A percentile compares a stretch with the other conserved stretches of the same genome.
These are phyloP conservation scores for Amniculicola lignicola DNA, from an alignment of 495 filamentous ascomycete genomes.

Conservation along the genomic window DNA sequence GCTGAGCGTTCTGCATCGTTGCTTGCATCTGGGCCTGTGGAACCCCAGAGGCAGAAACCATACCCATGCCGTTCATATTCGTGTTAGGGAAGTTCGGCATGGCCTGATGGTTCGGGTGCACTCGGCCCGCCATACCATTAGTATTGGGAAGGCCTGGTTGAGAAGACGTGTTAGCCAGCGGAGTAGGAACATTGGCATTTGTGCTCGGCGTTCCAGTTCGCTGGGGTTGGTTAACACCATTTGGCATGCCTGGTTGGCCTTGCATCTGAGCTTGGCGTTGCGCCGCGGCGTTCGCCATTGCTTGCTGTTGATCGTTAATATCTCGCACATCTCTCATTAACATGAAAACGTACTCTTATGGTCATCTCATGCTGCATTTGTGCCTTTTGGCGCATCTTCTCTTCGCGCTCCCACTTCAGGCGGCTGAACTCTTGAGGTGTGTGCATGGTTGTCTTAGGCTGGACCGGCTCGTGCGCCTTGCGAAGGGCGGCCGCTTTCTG, in stretches of 20 bases:
- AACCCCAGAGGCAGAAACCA: conserved; percentile 66
- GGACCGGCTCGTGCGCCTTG: conserved; percentile 39
- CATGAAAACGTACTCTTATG: conserved; percentile 36
- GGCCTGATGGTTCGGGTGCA: conserved; percentile 9
- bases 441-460: conserved; percentile 46
- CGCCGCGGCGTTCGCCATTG: conserved; percentile 5
- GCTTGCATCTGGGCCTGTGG: conserved; percentile 70
- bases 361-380: conserved; percentile 63
- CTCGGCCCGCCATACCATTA: conserved; percentile 20
- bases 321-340: background rate
- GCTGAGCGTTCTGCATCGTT: conserved; percentile 54
- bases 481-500: conserved; percentile 44
- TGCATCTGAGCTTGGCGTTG: conserved; percentile 28
- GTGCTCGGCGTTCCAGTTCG: conserved; percentile 25
- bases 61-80: conserved; percentile 52
- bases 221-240: conserved; percentile 27
- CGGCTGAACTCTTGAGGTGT: conserved; percentile 87
- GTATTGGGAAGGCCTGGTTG: conserved; percentile 16
- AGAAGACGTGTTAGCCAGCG: conserved; percentile 13
- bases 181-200: conserved; percentile 13
- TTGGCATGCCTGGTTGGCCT: conserved; percentile 24
- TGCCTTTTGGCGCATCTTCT: conserved; percentile 67
- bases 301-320: conserved; percentile 2
- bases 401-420: conserved; percentile 78
- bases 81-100: conserved; percentile 44